Conservation (phyloP, 208 protist genomes). For the Trypanosoma congolense region DNA sequence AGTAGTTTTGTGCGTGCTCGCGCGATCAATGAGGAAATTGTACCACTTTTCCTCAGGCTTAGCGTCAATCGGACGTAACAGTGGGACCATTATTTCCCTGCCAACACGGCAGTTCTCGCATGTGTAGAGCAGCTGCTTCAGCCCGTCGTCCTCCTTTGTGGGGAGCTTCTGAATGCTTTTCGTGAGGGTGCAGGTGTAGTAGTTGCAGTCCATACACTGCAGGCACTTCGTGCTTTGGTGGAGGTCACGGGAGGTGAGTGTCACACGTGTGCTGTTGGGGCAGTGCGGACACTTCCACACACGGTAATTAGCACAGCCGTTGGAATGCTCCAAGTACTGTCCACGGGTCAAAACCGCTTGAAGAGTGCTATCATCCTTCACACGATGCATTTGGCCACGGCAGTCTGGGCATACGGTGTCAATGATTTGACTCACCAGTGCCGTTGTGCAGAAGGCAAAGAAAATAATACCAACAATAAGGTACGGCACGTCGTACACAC, state of each 20-base stretch:
- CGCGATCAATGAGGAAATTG: slow-evolving; percentile 66
- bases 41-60: slow-evolving; percentile 74
- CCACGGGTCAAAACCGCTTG: slow-evolving; percentile 56
- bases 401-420: slow-evolving; percentile 79
- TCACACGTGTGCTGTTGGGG: slow-evolving; percentile 35
- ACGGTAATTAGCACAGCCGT: slow-evolving; percentile 77
- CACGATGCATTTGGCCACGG: slow-evolving; percentile 60
- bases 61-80: slow-evolving; percentile 66
- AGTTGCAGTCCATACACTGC: slow-evolving; percentile 83
- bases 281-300: slow-evolving; percentile 80
- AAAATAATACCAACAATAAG: slow-evolving; percentile 51
- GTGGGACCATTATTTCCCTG: slow-evolving; percentile 68
- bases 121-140: slow-evolving; percentile 72
- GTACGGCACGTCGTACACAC: slow-evolving; percentile 51
- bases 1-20: slow-evolving; percentile 49
- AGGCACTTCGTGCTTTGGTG: slow-evolving; percentile 78
- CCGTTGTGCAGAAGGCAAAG: slow-evolving; percentile 53
- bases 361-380: slow-evolving; percentile 64
- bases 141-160: slow-evolving; percentile 70
- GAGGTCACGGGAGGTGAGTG: slow-evolving; percentile 70
- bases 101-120: slow-evolving; percentile 77
- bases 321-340: slow-evolving; percentile 71
- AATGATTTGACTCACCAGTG: slow-evolving; percentile 59
- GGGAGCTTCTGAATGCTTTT: slow-evolving; percentile 79
- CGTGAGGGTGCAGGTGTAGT: slow-evolving; percentile 73